phyloP scores from a whole-genome alignment of 208 protist genomes.

The Wallacemonas rigidus region DNA sequence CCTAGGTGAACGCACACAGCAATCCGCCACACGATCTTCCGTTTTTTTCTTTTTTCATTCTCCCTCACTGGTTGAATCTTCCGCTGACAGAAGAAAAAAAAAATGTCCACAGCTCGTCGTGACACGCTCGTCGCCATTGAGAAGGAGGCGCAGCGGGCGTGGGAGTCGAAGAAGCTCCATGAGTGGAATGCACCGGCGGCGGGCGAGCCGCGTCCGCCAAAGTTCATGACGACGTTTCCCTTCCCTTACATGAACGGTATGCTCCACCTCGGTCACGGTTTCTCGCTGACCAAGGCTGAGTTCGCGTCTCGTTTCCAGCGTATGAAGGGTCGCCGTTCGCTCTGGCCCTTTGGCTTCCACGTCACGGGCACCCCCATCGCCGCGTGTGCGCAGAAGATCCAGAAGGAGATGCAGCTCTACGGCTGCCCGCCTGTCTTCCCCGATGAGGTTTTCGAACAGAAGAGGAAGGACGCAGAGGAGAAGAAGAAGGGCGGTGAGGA shows the following conservation, averaged over 20 bases:
- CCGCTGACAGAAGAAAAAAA: too few relatives aligned
- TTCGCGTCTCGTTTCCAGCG: constrained; percentile 98
- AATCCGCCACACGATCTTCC: too few relatives aligned
- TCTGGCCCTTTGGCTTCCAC: constrained; percentile 99
- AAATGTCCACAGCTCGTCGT: constrained; percentile 81
- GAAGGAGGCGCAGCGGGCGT: constrained; percentile 57
- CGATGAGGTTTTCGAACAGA: constrained; percentile 41
- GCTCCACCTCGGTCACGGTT: constrained; percentile 99
- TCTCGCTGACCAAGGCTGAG: constrained; percentile 99
- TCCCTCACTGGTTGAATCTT: too few relatives aligned
- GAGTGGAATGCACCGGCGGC: constrained; percentile 63
- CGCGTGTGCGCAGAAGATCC: constrained; percentile 98
- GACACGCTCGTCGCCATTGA: constrained; percentile 78
- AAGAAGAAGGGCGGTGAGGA: constrained; percentile 16
- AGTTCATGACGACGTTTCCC: constrained; percentile 99
- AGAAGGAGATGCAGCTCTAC: constrained; percentile 82
- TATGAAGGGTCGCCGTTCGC: constrained; percentile 95
- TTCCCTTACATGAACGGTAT: constrained; percentile 99
- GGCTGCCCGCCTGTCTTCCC: constrained; percentile 92
- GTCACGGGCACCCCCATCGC: constrained; percentile 99
- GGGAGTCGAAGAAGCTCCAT: constrained; percentile 65
- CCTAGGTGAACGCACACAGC: too few relatives aligned
- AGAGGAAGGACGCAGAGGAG: constrained; percentile 38
- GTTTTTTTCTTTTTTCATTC: neutral
- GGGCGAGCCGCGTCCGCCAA: constrained; percentile 61